These are phyloP conservation scores for Mychonastes homosphaera DNA, from an alignment of 139 green algal genomes.

Conservation along the genomic window DNA sequence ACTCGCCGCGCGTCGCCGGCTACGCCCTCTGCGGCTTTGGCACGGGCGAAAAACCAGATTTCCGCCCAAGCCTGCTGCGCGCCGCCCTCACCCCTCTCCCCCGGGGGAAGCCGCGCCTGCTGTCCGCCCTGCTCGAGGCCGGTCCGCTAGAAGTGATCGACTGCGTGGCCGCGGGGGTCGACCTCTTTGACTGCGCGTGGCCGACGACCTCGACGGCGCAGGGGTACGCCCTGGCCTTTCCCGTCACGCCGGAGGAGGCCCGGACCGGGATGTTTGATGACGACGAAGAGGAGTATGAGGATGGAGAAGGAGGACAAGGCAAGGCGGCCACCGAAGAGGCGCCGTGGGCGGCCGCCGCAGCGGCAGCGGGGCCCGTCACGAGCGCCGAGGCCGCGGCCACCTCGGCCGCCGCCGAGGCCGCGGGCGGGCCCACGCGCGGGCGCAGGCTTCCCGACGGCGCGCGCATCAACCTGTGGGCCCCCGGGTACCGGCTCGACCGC, in stretches of 20 bases:
- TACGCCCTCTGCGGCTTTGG: conserved; percentile 52
- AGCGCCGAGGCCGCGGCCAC: neutral
- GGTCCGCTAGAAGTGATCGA: conserved; percentile 43
- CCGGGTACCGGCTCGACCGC: conserved; percentile 38
- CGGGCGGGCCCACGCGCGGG: neutral
- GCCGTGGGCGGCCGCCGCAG: neutral
- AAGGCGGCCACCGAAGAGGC: neutral
- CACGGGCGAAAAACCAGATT: conserved; percentile 41
- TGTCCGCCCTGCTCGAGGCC: conserved; percentile 24
- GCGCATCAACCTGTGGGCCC: conserved; percentile 60
- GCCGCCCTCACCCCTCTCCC: conserved; percentile 29
- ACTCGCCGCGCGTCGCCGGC: conserved; percentile 20
- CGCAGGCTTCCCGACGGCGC: conserved; percentile 25
- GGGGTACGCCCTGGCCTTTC: conserved; percentile 56
- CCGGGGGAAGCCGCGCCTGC: conserved; percentile 28
- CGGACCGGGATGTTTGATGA: neutral
- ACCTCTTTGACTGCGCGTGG: conserved; percentile 49
- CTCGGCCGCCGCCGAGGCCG: conserved; percentile 1
- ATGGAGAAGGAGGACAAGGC: conserved; percentile 5
- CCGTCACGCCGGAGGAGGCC: conserved; percentile 6
- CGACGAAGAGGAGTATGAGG: conserved; percentile 6
- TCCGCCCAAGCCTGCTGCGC: conserved; percentile 25
- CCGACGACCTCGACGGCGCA: conserved; percentile 23
- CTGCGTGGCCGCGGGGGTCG: conserved; percentile 39
- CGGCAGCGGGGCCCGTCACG: neutral